Evolutionary conservation across 495 filamentous ascomycete genomes (phyloP).

Genomic region (Sabuloglossum arenarium): DNA sequence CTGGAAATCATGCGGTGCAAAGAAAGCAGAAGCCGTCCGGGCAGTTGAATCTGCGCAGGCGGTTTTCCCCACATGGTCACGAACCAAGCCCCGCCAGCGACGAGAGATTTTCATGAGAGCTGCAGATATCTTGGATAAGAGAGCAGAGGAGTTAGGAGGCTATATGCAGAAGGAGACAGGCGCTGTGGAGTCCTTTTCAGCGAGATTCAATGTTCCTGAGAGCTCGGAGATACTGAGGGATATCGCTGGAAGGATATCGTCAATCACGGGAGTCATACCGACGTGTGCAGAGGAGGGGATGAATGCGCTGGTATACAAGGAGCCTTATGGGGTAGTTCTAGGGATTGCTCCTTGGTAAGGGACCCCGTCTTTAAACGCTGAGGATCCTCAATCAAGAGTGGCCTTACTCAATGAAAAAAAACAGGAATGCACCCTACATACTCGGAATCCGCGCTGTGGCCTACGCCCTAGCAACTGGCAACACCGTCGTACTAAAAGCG

Average conservation of each 20-base stretch:
- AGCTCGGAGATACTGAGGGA: conserved; percentile 43
- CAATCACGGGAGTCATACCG: conserved; percentile 41
- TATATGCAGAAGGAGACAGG: conserved; percentile 55
- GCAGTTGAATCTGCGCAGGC: conserved; percentile 43
- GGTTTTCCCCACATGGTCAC: conserved; percentile 53
- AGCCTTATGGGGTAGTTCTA: conserved; percentile 66
- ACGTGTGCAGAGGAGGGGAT: conserved; percentile 28
- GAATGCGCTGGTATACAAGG: conserved; percentile 50
- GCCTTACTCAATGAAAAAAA: not conserved
- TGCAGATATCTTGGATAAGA: conserved; percentile 40
- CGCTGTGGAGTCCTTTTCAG: conserved; percentile 27
- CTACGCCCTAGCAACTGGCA: conserved; percentile 65
- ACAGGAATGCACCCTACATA: conserved; percentile 18
- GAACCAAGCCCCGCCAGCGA: conserved; percentile 35
- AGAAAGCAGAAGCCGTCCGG: conserved; percentile 34
- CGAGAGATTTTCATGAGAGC: conserved; percentile 53
- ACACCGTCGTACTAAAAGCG: conserved; percentile 57
- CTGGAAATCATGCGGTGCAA: conserved; percentile 39
- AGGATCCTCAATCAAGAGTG: not conserved
- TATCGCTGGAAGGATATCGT: conserved; percentile 42
- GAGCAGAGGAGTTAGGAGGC: conserved; percentile 38
- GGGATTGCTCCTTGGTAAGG: conserved; percentile 67
- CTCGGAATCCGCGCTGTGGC: conserved; percentile 27
- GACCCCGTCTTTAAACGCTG: not conserved
- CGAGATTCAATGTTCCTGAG: conserved; percentile 40